A percentile compares a stretch with the other conserved stretches of the same genome.
phyloP scores from a whole-genome alignment of 2,329 filamentous ascomycete species.

The Neopestalotiopsis sp. region DNA sequence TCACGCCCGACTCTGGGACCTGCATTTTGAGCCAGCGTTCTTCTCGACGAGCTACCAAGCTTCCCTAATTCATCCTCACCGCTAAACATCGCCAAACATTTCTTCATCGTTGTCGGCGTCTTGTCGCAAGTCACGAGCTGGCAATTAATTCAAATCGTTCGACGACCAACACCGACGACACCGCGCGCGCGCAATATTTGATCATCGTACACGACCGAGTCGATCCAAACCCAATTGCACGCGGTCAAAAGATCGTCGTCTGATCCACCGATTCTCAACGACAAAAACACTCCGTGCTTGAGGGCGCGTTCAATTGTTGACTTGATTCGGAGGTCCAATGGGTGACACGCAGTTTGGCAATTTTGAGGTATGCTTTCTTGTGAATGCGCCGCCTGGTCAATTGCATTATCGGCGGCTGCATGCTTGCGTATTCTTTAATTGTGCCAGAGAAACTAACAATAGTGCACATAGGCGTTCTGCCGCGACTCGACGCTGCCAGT shows the following conservation, averaged over 20 bases:
- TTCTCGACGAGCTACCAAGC: neutral
- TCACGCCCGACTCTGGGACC: conserved; percentile 1
- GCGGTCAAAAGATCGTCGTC: conserved; percentile 8
- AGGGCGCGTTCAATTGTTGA: conserved; percentile 26
- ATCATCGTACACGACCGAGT: neutral
- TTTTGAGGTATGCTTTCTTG: conserved; percentile 54
- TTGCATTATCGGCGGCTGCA: conserved; percentile 6
- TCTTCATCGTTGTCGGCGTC: neutral
- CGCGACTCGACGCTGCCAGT: conserved; percentile 82
- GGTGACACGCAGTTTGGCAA: conserved; percentile 67
- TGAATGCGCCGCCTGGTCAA: neutral
- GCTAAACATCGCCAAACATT: neutral
- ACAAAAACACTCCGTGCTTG: neutral
- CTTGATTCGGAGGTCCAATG: conserved; percentile 46
- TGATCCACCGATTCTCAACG: conserved; percentile 1
- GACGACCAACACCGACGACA: neutral
- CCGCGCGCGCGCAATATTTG: neutral
- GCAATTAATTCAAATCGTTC: neutral
- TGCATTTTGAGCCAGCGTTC: neutral
- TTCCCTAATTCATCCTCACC: neutral
- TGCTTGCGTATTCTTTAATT: conserved; percentile 10
- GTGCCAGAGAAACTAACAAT: conserved; percentile 23
- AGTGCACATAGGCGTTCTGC: conserved; percentile 72
- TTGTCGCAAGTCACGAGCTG: neutral
- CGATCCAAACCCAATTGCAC: neutral